phyloP scores from a whole-genome alignment of 192 early-diverging fungal genomes.

The Linnemannia schmuckeri region DNA sequence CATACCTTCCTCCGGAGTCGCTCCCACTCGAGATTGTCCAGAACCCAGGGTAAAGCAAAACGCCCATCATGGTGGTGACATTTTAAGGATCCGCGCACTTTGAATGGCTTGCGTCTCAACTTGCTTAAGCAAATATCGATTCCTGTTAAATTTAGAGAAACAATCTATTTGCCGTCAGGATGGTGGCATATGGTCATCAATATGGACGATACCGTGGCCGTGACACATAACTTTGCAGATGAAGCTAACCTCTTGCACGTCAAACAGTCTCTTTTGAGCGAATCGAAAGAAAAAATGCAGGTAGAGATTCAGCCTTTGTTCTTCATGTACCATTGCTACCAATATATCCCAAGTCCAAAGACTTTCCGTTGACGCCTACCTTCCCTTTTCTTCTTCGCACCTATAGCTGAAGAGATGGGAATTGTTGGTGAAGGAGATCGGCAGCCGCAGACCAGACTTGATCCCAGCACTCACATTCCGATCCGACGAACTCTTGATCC shows the following conservation, averaged over 20 bases:
- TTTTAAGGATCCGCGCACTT: neutral
- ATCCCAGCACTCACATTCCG: neutral
- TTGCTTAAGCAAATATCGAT: neutral
- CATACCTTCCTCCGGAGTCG: conserved; percentile 38
- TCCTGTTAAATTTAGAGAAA: conserved; percentile 35
- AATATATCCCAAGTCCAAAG: neutral
- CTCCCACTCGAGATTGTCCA: conserved; percentile 61
- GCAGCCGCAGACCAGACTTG: conserved; percentile 41
- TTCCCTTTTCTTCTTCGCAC: conserved; percentile 10
- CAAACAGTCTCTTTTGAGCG: conserved; percentile 13
- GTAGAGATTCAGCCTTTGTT: conserved; percentile 1
- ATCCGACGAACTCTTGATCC: neutral
- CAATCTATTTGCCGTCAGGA: conserved; percentile 61
- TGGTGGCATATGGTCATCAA: conserved; percentile 64
- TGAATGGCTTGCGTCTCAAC: neutral
- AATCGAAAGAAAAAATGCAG: conserved; percentile 12
- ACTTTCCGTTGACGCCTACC: neutral
- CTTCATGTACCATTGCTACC: neutral
- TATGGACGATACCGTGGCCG: conserved; percentile 58
- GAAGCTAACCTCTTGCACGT: conserved; percentile 50
- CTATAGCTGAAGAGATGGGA: conserved; percentile 32
- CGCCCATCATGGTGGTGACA: too few relatives aligned
- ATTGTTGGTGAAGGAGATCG: conserved; percentile 15
- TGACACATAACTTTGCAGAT: conserved; percentile 59
- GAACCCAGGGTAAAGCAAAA: conserved; percentile 49